Percentiles rank a stretch among this genome's conserved stretches.
These are phyloP conservation scores for Rhizopogon vesiculosus DNA, from an alignment of 768 basidiomycete genomes.

Conservation along the genomic window DNA sequence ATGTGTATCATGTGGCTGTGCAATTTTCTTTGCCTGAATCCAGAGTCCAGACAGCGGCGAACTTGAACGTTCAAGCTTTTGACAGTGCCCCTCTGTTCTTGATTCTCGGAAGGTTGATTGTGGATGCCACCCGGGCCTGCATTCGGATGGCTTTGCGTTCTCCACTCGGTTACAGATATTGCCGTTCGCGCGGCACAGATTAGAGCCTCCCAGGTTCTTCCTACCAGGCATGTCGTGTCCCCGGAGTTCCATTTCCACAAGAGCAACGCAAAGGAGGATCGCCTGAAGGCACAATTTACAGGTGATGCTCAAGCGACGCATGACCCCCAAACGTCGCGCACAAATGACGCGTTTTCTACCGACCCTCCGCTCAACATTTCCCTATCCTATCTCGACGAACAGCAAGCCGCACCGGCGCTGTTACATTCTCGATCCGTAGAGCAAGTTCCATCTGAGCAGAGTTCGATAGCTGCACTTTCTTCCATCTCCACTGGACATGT, in stretches of 20 bases:
- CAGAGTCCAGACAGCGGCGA: too few species aligned
- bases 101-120: background rate
- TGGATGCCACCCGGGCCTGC: slow-evolving; percentile 55
- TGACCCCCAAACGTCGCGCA: background rate
- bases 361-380: background rate
- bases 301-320: background rate
- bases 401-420: background rate
- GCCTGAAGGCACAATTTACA: background rate
- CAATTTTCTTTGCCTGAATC: too few species aligned
- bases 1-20: slow-evolving; percentile 13
- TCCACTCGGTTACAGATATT: slow-evolving; percentile 56
- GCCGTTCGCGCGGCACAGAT: slow-evolving; percentile 58
- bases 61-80: background rate
- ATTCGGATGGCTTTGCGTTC: slow-evolving; percentile 70
- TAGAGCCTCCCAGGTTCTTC: slow-evolving; percentile 36
- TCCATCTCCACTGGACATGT: background rate
- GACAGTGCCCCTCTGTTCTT: background rate
- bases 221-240: background rate
- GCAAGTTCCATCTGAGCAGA: background rate
- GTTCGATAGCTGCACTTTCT: background rate
- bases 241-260: background rate
- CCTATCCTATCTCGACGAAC: background rate
- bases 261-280: background rate
- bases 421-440: background rate
- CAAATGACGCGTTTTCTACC: background rate